These are phyloP conservation scores for Candida qinlingensis DNA, from an alignment of 805 yeast species.

Conservation along the genomic window DNA sequence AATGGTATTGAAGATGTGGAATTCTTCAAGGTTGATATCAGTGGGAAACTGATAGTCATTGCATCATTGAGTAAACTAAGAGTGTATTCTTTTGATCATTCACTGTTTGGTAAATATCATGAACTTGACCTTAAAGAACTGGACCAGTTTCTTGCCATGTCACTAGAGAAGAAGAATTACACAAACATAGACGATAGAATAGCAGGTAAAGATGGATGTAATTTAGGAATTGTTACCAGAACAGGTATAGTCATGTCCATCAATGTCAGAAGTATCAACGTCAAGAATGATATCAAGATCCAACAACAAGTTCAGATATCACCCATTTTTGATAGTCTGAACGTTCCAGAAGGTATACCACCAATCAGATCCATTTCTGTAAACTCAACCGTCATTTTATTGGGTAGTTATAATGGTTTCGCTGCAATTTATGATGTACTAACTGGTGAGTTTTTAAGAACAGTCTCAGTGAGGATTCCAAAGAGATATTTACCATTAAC, in stretches of 20 bases:
- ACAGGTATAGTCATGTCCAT: constrained; percentile 10
- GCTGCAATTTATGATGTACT: constrained; percentile 21
- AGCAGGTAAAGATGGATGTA: constrained; percentile 26
- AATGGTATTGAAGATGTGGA: not conserved
- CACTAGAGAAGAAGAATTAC: constrained; percentile 12
- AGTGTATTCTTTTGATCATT: constrained; percentile 10
- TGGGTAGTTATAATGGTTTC: constrained; percentile 22
- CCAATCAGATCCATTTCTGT: constrained; percentile 17
- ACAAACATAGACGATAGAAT: constrained; percentile 1
- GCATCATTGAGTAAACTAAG: constrained; percentile 5
- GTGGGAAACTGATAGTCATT: constrained; percentile 14
- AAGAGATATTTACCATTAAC: constrained; percentile 10
- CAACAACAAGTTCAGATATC: not conserved
- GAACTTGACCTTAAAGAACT: not conserved
- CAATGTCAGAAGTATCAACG: constrained; percentile 14
- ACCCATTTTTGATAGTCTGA: constrained; percentile 15
- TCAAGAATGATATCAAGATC: not conserved
- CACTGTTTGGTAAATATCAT: constrained; percentile 10
- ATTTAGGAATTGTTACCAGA: constrained; percentile 16
- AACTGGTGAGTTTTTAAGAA: constrained; percentile 16
- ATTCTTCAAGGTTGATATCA: constrained; percentile 23
- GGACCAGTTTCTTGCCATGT: constrained; percentile 11
- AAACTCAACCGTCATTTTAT: constrained; percentile 18
- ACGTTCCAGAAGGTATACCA: constrained; percentile 12
- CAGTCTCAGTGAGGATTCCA: constrained; percentile 17